Percentiles rank a stretch among this genome's conserved stretches.
These are phyloP conservation scores for Taphrina populina DNA, from an alignment of 1,139 yeast genomes.

Conservation along the genomic window DNA sequence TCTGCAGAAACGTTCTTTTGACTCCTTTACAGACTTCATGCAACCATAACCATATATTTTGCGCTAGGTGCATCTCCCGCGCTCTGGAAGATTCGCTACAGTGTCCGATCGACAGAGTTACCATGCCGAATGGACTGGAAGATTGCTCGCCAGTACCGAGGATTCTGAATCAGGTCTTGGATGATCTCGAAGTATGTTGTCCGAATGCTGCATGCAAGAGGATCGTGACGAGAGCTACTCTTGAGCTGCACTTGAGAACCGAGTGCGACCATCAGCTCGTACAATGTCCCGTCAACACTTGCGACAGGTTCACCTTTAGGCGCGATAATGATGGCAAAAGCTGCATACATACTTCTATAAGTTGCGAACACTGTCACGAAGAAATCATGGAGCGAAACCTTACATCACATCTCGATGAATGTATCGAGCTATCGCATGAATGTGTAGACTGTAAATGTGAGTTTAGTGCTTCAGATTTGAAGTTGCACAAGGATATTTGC, in stretches of 20 bases:
- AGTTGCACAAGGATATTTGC: conserved; percentile 1
- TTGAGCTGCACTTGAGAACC: conserved; percentile 5
- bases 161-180: conserved; percentile 6
- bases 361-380: conserved; percentile 26
- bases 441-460: conserved; percentile 13
- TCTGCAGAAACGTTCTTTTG: conserved; percentile 15
- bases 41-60: conserved; percentile 13
- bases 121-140: conserved; percentile 18
- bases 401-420: conserved; percentile 20
- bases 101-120: conserved; percentile 27
- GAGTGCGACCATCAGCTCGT: conserved; percentile 13
- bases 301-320: conserved; percentile 1
- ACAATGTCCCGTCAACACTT: background rate
- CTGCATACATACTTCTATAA: conserved; percentile 6
- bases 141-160: conserved; percentile 16
- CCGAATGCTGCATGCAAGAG: conserved; percentile 15
- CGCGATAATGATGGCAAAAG: background rate
- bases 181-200: conserved; percentile 20
- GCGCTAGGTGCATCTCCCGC: conserved; percentile 24
- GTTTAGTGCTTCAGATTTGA: conserved; percentile 4
- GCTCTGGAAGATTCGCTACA: conserved; percentile 18
- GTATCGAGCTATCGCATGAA: conserved; percentile 17
- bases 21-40: conserved; percentile 21
- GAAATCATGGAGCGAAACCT: background rate
- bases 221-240: conserved; percentile 5